Percentiles rank a stretch among this genome's conserved stretches.
phyloP scores from a whole-genome alignment of 768 basidiomycete species.

The Suillus lakei region DNA sequence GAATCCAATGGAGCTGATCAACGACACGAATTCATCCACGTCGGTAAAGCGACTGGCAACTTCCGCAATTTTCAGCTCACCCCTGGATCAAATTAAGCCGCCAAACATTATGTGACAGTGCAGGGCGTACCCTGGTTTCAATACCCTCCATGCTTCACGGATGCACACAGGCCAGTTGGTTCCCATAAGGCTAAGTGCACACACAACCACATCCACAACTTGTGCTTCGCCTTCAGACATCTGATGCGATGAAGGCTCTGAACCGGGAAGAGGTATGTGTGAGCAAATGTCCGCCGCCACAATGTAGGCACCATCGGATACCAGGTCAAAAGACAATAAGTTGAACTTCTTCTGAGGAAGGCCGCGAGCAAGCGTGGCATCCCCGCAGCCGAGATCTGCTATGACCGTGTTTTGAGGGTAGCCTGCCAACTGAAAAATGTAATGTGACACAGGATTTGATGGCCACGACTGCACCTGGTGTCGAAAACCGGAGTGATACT shows the following conservation, averaged over 20 bases:
- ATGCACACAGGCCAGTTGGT: slow-evolving; percentile 95
- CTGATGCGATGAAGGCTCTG: slow-evolving; percentile 48
- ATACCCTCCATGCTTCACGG: slow-evolving; percentile 86
- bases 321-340: slow-evolving; percentile 81
- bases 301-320: slow-evolving; percentile 76
- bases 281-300: slow-evolving; percentile 89
- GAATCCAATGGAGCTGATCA: slow-evolving; percentile 77
- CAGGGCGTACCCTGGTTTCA: slow-evolving; percentile 73
- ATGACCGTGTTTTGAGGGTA: slow-evolving; percentile 75
- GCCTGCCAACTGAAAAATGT: slow-evolving; percentile 65
- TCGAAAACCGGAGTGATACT: slow-evolving; percentile 96
- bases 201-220: slow-evolving; percentile 89
- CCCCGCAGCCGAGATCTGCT: slow-evolving; percentile 95
- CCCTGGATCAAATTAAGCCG: slow-evolving; percentile 47
- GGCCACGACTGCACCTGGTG: slow-evolving; percentile 94
- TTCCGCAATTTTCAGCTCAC: slow-evolving; percentile 86
- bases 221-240: slow-evolving; percentile 63
- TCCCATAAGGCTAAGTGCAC: slow-evolving; percentile 95
- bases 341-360: slow-evolving; percentile 70
- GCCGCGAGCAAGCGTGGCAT: slow-evolving; percentile 82
- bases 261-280: slow-evolving; percentile 84
- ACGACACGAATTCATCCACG: slow-evolving; percentile 64
- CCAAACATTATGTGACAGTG: slow-evolving; percentile 9
- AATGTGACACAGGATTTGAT: slow-evolving; percentile 87
- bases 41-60: slow-evolving; percentile 83